Base-by-base conservation (phyloP, 805 yeast species). In the Debaryomyces maramus region DNA sequence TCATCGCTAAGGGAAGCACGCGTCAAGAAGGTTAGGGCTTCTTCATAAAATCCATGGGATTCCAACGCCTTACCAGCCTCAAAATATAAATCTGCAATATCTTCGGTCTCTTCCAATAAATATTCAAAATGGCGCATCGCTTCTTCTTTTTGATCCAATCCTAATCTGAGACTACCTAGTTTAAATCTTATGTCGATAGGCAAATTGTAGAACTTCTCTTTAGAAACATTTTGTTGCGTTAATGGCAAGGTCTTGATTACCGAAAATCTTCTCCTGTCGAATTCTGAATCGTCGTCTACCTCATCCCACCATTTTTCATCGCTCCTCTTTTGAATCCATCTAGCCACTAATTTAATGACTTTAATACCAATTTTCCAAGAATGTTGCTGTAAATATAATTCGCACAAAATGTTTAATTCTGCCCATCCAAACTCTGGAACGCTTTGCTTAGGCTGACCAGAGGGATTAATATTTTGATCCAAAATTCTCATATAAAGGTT, bases 101-200 rank as follows among this genome's bases (percentile, higher is more conserved):
- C 87, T 16, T 81, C 74, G 22, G 75, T 78, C 31, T 78, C 80
- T 27, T 73, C 73, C 32, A 80, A 60, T 9, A 90, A 63, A 44
- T 75, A 75, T 27, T 66, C 67, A 50, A 86, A 84, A 57, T 91
- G 97, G 6, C 60, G 62, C 41, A 82, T 55, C 0, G 97, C 96
- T 50, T 90, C 97, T 1, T 74, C 75, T 19, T 72, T 67, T 32
- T 83, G 72, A 38, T 79, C 81, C 26, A 79, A 63, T 40, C 81
- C 79, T 22, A 93, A 63, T 43, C 99, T 73, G 35, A 87, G 71
- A 8, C 81, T 60, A 0, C 96, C 95, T 17, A 93, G 58, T 59
- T 93, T 87, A 21, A 81, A 82, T 39, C 98, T 65, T 18, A 93
- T 86, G 65, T 91, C 98, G 34, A 90, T 80, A 1, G 98, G 98